Conservation (phyloP, 169 alveolate species). For the Cyclospora cayetanensis region DNA sequence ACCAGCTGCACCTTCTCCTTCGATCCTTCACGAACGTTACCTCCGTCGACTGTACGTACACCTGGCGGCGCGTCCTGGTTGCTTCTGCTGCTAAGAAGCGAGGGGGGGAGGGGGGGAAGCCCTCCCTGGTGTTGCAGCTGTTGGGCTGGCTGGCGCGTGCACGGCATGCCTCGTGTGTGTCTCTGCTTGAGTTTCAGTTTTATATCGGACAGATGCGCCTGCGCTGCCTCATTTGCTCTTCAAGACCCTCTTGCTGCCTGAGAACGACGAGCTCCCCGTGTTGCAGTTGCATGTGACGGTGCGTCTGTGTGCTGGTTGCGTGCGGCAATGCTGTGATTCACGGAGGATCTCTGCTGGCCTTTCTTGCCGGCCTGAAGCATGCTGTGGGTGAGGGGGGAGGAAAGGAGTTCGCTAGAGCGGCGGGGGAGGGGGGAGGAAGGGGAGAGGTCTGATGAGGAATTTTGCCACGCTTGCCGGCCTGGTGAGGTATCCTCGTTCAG, state of each 20-base stretch:
- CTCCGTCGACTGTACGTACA: constrained; percentile 16
- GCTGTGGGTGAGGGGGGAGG: too few relatives aligned
- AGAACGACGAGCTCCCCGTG: constrained; percentile 38
- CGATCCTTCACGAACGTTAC: constrained; percentile 55
- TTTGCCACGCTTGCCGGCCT: too few relatives aligned
- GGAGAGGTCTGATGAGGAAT: too few relatives aligned
- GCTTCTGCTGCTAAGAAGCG: neutral
- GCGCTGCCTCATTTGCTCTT: constrained; percentile 30
- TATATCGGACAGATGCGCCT: neutral
- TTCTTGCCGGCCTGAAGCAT: too few relatives aligned
- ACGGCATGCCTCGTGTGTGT: neutral
- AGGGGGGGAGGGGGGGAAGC: neutral
- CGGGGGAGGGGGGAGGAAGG: too few relatives aligned
- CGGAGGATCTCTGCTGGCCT: too few relatives aligned
- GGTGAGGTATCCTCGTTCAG: too few relatives aligned
- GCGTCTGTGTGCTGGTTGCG: too few relatives aligned
- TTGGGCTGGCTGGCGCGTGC: neutral
- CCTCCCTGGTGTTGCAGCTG: neutral
- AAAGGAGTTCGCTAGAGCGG: too few relatives aligned
- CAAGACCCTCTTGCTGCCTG: constrained; percentile 22
- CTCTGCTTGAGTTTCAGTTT: neutral
- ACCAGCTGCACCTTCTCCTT: constrained; percentile 64
- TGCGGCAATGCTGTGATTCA: too few relatives aligned
- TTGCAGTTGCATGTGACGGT: neutral
- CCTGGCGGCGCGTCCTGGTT: neutral